These are phyloP conservation scores for Stephanodiscus minutulus DNA, from an alignment of 108 stramenopile species.

Conservation along the genomic window DNA sequence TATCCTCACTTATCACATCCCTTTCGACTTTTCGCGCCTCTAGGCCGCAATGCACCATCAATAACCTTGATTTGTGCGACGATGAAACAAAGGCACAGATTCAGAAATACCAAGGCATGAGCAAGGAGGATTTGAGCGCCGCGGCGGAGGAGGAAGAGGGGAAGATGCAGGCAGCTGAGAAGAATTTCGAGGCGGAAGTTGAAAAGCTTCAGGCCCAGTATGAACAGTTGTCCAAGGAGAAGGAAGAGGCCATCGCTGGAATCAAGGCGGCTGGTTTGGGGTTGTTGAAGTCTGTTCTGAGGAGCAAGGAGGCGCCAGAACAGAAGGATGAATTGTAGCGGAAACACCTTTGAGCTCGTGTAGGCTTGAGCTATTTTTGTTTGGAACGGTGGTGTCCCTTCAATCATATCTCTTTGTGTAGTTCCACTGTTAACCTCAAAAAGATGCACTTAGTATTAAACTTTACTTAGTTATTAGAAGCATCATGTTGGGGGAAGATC, in stretches of 20 bases:
- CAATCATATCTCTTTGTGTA: too few species aligned
- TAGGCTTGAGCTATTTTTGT: too few species aligned
- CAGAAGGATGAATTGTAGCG: constrained; percentile 68
- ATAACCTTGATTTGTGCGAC: constrained; percentile 65
- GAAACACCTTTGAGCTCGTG: not conserved
- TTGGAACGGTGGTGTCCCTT: too few species aligned
- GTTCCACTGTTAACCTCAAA: too few species aligned
- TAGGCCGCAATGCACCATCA: constrained; percentile 54
- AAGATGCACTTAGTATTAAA: too few species aligned
- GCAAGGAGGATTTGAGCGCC: constrained; percentile 52
- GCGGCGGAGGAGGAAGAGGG: constrained; percentile 57
- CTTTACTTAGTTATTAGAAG: too few species aligned
- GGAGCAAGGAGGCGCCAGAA: constrained; percentile 57
- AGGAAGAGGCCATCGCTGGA: constrained; percentile 62
- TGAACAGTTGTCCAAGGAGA: constrained; percentile 59
- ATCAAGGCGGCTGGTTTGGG: constrained; percentile 82
- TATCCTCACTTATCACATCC: not conserved
- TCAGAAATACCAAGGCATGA: constrained; percentile 49
- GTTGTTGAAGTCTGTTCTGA: constrained; percentile 82
- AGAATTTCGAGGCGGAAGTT: constrained; percentile 59
- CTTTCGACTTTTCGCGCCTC: not conserved
- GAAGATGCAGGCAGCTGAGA: constrained; percentile 58
- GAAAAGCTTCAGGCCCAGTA: constrained; percentile 69
- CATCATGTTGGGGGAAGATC: too few species aligned
- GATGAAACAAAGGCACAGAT: constrained; percentile 65